These are phyloP conservation scores for Xylaria venustula DNA, from an alignment of 495 filamentous ascomycete genomes.

Conservation along the genomic window DNA sequence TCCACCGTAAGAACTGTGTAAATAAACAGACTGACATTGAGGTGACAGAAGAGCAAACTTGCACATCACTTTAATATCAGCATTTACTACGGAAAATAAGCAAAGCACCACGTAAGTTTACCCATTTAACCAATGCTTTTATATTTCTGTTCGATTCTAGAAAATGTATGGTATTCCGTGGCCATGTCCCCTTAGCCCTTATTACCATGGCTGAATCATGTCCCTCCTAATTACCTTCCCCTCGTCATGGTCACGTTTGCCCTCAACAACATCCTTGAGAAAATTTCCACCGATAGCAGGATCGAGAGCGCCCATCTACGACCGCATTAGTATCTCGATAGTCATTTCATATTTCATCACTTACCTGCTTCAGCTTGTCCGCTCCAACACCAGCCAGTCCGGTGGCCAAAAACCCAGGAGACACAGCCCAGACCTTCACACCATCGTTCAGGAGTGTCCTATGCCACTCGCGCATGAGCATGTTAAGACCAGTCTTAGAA, in stretches of 20 bases:
- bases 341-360: not conserved
- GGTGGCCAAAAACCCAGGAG: constrained; percentile 58
- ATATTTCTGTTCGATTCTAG: no score
- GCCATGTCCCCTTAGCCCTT: not conserved
- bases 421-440: constrained; percentile 57
- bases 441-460: constrained; percentile 54
- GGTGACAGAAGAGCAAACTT: no score
- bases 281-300: constrained; percentile 44
- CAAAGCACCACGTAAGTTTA: no score
- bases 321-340: not conserved
- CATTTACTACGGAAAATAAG: no score
- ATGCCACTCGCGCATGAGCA: constrained; percentile 62
- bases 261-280: constrained; percentile 46
- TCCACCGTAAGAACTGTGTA: no score
- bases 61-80: no score
- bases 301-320: constrained; percentile 41
- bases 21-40: no score
- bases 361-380: constrained; percentile 32
- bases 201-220: constrained; percentile 43
- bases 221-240: constrained; percentile 40
- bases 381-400: constrained; percentile 40
- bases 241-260: constrained; percentile 46
- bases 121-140: no score
- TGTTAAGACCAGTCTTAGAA: constrained; percentile 62
- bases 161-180: not conserved